Evolutionary conservation across 306 rosid species (phyloP), one percentile per base, ranked within the genome.

Genomic region (Citrullus colocynthis): DNA sequence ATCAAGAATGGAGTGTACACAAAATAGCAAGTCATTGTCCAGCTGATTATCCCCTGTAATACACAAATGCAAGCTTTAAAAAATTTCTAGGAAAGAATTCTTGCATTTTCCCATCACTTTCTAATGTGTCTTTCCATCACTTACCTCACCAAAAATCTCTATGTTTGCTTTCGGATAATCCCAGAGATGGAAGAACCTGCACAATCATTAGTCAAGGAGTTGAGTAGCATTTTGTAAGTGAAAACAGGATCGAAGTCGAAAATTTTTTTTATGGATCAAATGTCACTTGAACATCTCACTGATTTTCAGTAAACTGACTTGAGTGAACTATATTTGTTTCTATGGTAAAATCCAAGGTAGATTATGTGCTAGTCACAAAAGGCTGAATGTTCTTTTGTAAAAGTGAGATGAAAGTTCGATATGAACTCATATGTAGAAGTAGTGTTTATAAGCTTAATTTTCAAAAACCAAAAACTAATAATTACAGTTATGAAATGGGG

Each of bases 121-220:
- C 52, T 67, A 3, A 28, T 39, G 16, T 24, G 39, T n/a, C 37
- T 6, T 69, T 69, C 41, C 36, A 69, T 69, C 56, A 44, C 75
- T 49, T 78, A 88, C 91, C 87, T 88, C 85, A 24, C 87, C 86
- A 42, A 85, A 82, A 70, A 88, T 75, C 42, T 85, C 76, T 9
- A 82, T 34, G 71, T 88, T 85, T 5, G 89, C 87, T 74, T 82
- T 80, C 30, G 89, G 91, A 76, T 88, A 88, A 71, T 63, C 49
- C 89, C 91, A 88, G 20, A 88, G 91, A 64, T 85, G 77, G 86
- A 88, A 85, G 82, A 80, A 83, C 82, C 91, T 85, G 80, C 80
- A 69, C 6, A 55, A 44, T 20, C 11, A 69, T 69, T 24, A 69
- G n/a, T 44, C 49, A 20, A 65, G 30, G 15, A 65, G 49, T 5